These are phyloP conservation scores for Apiospora aurea DNA, from an alignment of 2,329 filamentous ascomycete species.

Conservation along the genomic window DNA sequence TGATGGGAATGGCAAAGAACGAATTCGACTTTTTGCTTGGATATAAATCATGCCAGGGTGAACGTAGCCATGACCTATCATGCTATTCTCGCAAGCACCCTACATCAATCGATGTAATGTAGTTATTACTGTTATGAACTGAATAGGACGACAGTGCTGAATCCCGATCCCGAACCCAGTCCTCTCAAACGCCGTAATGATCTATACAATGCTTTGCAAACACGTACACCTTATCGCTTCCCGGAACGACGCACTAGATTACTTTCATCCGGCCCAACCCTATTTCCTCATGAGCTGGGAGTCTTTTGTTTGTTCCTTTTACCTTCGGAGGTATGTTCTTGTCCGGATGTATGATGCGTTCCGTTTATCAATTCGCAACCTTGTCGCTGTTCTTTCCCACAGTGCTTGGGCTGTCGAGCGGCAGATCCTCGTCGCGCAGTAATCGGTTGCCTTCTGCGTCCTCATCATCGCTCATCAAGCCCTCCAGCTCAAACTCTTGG, in stretches of 20 bases:
- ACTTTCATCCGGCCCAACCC: neutral
- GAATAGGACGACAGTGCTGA: neutral
- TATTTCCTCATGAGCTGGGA: neutral
- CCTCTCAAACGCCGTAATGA: neutral
- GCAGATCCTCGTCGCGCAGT: slow-evolving; percentile 43
- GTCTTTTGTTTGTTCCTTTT: neutral
- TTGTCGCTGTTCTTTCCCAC: slow-evolving; percentile 54
- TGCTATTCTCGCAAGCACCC: neutral
- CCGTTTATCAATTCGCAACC: slow-evolving; percentile 35
- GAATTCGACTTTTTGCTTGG: too few species aligned
- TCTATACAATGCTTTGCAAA: slow-evolving; percentile 6
- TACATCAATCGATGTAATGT: neutral
- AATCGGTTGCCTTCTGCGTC: slow-evolving; percentile 58
- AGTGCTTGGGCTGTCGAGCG: slow-evolving; percentile 56
- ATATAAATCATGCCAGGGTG: too few species aligned
- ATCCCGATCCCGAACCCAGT: neutral
- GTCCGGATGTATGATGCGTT: too few species aligned
- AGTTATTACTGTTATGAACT: neutral
- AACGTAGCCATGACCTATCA: too few species aligned
- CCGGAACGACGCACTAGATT: neutral
- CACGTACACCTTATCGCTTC: neutral
- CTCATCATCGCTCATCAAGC: slow-evolving; percentile 88
- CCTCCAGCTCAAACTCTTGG: slow-evolving; percentile 93
- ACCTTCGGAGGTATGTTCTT: too few species aligned
- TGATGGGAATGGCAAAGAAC: too few species aligned